phyloP scores from a whole-genome alignment of 148 eudicot genomes.

The Silene latifolia region DNA sequence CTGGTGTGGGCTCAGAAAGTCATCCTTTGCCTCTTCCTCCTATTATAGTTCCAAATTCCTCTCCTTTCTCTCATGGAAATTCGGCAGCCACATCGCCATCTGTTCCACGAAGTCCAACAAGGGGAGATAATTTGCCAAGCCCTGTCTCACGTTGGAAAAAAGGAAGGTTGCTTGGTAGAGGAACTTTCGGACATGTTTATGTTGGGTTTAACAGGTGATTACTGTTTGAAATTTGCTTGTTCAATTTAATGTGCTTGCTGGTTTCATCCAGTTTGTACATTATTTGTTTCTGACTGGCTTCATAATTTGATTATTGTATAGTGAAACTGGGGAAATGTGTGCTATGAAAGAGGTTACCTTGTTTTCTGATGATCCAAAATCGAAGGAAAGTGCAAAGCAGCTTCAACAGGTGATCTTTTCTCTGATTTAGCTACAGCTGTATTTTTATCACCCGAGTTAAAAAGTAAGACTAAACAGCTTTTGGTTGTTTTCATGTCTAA shows the following conservation, averaged over 20 bases:
- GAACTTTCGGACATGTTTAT: constrained; percentile 97
- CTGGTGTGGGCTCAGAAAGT: constrained; percentile 51
- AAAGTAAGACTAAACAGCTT: neutral
- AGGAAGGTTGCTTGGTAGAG: constrained; percentile 87
- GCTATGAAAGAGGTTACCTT: constrained; percentile 99
- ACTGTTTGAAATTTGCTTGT: neutral
- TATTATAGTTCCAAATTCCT: constrained; percentile 49
- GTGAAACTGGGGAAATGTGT: constrained; percentile 99
- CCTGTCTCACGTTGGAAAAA: constrained; percentile 92
- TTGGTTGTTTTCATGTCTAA: neutral
- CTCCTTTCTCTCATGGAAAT: constrained; percentile 69
- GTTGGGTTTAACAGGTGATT: constrained; percentile 86
- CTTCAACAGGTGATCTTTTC: constrained; percentile 60
- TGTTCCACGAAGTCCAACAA: constrained; percentile 81
- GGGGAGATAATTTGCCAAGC: constrained; percentile 70
- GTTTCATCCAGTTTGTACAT: neutral
- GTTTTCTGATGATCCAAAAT: constrained; percentile 86
- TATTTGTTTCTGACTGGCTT: constrained; percentile 5
- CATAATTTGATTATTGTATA: constrained; percentile 24
- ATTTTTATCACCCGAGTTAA: neutral
- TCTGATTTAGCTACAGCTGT: neutral
- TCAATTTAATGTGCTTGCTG: neutral
- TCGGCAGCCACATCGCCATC: constrained; percentile 84
- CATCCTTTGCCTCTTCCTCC: constrained; percentile 97
- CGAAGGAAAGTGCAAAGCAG: constrained; percentile 96